Percentiles rank a stretch among this genome's conserved stretches.
These are phyloP conservation scores for Phaeotremella fagi DNA, from an alignment of 768 basidiomycete genomes.

Conservation along the genomic window DNA sequence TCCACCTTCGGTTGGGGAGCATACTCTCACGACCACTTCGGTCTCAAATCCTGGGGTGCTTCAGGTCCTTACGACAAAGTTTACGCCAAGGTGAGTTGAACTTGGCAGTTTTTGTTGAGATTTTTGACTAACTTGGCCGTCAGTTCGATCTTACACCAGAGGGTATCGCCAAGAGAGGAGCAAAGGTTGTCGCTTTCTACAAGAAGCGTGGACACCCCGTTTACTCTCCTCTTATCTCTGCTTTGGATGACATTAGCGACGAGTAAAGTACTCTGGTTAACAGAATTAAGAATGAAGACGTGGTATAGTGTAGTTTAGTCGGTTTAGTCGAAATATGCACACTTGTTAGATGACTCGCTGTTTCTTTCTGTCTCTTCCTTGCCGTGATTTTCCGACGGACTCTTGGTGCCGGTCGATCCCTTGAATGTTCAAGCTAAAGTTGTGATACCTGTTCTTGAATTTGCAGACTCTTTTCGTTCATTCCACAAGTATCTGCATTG, in stretches of 20 bases:
- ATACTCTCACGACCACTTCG: conserved; percentile 73
- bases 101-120: conserved; percentile 52
- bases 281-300: too few species aligned
- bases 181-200: conserved; percentile 85
- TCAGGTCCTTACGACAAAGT: conserved; percentile 86
- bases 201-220: conserved; percentile 54
- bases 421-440: too few species aligned
- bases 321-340: too few species aligned
- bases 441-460: too few species aligned
- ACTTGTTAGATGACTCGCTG: too few species aligned
- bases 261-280: conserved; percentile 13
- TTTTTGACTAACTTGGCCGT: not conserved
- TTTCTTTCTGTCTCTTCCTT: too few species aligned
- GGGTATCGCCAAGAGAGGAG: conserved; percentile 66
- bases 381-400: too few species aligned
- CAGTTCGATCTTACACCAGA: conserved; percentile 44
- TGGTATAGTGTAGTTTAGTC: too few species aligned
- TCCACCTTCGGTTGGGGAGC: conserved; percentile 76
- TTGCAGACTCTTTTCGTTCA: too few species aligned
- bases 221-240: conserved; percentile 49
- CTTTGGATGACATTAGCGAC: conserved; percentile 42
- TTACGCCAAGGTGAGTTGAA: conserved; percentile 61
- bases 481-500: too few species aligned
- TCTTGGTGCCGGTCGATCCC: too few species aligned
- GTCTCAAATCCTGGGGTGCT: conserved; percentile 67